Percentiles rank a stretch among this genome's conserved stretches.
phyloP scores from a whole-genome alignment of 257 asterid species.

The Cordia subcordata region DNA sequence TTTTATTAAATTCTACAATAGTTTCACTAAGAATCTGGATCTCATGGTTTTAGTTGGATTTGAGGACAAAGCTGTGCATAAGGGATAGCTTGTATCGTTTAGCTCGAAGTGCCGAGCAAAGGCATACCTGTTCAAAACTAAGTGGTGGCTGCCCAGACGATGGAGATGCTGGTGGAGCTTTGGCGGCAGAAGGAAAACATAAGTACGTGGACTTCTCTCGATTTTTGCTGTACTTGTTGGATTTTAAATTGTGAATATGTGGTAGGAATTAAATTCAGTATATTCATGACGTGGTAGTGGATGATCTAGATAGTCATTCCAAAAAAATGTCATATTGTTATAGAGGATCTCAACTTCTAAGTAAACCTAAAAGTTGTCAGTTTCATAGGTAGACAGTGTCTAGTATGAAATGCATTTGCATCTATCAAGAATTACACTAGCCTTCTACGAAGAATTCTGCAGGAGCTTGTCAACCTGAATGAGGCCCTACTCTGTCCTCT shows the following conservation, averaged over 20 bases:
- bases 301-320: too few relatives aligned
- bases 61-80: slow-evolving; percentile 74
- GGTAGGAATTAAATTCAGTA: too few relatives aligned
- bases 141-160: slow-evolving; percentile 30
- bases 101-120: slow-evolving; percentile 78
- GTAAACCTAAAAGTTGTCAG: too few relatives aligned
- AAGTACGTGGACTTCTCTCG: slow-evolving; percentile 29
- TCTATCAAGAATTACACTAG: too few relatives aligned
- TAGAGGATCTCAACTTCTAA: too few relatives aligned
- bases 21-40: not conserved
- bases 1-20: not conserved
- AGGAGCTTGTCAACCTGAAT: too few relatives aligned
- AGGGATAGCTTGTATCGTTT: slow-evolving; percentile 87
- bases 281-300: too few relatives aligned
- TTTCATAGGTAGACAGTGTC: too few relatives aligned
- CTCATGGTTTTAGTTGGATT: slow-evolving; percentile 64
- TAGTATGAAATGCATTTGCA: too few relatives aligned
- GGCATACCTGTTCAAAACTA: slow-evolving; percentile 40
- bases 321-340: too few relatives aligned
- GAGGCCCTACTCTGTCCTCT: too few relatives aligned
- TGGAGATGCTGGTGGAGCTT: slow-evolving; percentile 39
- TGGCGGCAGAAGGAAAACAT: slow-evolving; percentile 42
- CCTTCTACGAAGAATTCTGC: too few relatives aligned
- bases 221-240: not conserved
- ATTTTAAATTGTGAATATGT: not conserved